phyloP scores from a whole-genome alignment of 805 yeast species.

The Candida morakotiae region DNA sequence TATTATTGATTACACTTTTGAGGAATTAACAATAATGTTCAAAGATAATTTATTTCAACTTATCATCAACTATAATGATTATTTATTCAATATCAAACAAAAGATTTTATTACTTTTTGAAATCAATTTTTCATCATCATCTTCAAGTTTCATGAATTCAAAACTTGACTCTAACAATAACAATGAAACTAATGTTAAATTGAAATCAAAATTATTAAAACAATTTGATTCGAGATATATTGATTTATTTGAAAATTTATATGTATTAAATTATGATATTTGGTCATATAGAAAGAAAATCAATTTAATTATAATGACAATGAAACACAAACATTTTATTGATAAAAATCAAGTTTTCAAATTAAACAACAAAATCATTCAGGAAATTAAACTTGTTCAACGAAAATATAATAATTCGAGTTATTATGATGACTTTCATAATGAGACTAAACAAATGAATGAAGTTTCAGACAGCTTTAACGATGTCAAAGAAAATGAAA shows the following conservation, averaged over 20 bases:
- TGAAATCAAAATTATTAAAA: conserved; percentile 1
- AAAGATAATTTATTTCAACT: conserved; percentile 5
- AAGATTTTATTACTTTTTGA: conserved; percentile 2
- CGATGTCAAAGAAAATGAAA: background rate
- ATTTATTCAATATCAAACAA: background rate
- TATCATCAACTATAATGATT: conserved; percentile 1
- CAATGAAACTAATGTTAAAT: background rate
- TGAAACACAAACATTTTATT: conserved; percentile 5
- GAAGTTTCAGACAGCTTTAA: too few relatives aligned
- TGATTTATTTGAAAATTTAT: conserved; percentile 3
- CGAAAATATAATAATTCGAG: conserved; percentile 1
- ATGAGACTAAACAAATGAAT: too few relatives aligned
- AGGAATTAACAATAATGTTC: conserved; percentile 3
- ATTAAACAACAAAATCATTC: conserved; percentile 4
- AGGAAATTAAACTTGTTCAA: conserved; percentile 7
- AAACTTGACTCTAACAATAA: background rate
- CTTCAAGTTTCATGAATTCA: background rate
- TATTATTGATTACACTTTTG: conserved; percentile 2
- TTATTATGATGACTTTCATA: too few relatives aligned
- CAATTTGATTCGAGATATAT: conserved; percentile 1
- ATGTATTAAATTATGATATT: conserved; percentile 3
- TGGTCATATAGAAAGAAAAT: conserved; percentile 7
- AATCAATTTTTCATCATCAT: background rate
- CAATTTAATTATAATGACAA: conserved; percentile 6
- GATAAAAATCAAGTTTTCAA: conserved; percentile 2